Conservation (phyloP, 805 yeast species). For the Myxozyma vanderwaltii region DNA sequence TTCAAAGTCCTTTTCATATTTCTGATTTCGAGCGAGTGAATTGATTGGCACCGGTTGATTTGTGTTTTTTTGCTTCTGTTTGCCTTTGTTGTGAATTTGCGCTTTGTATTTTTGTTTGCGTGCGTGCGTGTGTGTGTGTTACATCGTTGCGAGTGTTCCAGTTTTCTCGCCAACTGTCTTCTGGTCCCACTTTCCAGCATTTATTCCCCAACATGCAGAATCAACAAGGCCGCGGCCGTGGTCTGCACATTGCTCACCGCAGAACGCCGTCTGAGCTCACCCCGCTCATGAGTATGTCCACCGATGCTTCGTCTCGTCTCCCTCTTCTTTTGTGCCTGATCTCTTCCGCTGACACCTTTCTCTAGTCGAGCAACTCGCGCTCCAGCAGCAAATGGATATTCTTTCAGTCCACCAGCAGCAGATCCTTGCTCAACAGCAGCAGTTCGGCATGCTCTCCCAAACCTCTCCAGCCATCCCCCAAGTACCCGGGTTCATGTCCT, state of each 20-base stretch:
- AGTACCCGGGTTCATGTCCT: slow-evolving; percentile 19
- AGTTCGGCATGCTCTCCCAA: slow-evolving; percentile 38
- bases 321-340: neutral
- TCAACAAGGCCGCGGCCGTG: slow-evolving; percentile 44
- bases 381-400: slow-evolving; percentile 88
- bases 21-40: too few relatives aligned
- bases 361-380: slow-evolving; percentile 64
- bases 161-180: too few relatives aligned
- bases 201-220: slow-evolving; percentile 23
- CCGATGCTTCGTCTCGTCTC: too few relatives aligned
- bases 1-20: too few relatives aligned
- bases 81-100: too few relatives aligned
- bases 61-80: too few relatives aligned
- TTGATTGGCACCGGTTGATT: too few relatives aligned
- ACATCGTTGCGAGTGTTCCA: neutral
- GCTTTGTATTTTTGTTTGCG: too few relatives aligned
- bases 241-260: slow-evolving; percentile 92
- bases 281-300: slow-evolving; percentile 73
- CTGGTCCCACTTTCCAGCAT: neutral
- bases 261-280: slow-evolving; percentile 95
- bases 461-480: slow-evolving; percentile 19
- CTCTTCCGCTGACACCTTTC: neutral
- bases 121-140: too few relatives aligned
- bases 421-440: slow-evolving; percentile 68
- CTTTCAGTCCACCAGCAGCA: slow-evolving; percentile 94